Base-by-base conservation (phyloP, 2,329 filamentous ascomycete genomes). In the Colletotrichum tofieldiae region DNA sequence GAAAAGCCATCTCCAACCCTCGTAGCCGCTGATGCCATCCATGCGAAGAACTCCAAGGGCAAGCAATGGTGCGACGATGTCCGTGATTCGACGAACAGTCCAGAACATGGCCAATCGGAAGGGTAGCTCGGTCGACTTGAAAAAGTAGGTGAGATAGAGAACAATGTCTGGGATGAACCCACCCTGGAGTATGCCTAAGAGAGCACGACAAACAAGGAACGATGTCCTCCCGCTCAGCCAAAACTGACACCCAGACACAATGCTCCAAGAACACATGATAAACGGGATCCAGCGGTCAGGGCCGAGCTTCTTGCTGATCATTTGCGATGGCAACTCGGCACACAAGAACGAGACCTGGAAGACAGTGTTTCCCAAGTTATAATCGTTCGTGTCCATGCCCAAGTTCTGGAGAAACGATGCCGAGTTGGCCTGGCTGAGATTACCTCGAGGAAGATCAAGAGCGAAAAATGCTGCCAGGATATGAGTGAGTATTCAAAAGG, bases 261-360 rank as follows among this genome's bases (percentile, higher is more conserved):
- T 32, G 39, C 73, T 75, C 75, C 75, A 76, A 2, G 71, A 75
- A 63, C 75, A 65, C 60, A 77, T 76, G 41, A 76, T 75, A 39
- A 76, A 72, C 1, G 77, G 77, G 43, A 78, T 77, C 81, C 81
- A 83, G 4, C 78, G 76, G 61, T 82, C 80, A 0, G 74, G 75
- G 8, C 73, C 81, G 1, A 83, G 74, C 76, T 86, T 86, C 78
- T 92, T 92, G 54, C 84, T 87, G 18, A 92, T 76, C 11, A 92
- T 82, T 75, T 92, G 89, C 0, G 89, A 91, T 0, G 90, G 90
- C 2, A 92, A 79, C 75, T 92, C 90, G 0, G 90, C 88, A 5
- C 84, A 79, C 2, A 91, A 79, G 74, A 91, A 91, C 0, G 84
- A 84, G 5, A 89, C 77, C 0, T 84, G 82, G 74, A 89, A 90